These are phyloP conservation scores for Penicillium cataractarum DNA, from an alignment of 495 filamentous ascomycete genomes.

Conservation along the genomic window DNA sequence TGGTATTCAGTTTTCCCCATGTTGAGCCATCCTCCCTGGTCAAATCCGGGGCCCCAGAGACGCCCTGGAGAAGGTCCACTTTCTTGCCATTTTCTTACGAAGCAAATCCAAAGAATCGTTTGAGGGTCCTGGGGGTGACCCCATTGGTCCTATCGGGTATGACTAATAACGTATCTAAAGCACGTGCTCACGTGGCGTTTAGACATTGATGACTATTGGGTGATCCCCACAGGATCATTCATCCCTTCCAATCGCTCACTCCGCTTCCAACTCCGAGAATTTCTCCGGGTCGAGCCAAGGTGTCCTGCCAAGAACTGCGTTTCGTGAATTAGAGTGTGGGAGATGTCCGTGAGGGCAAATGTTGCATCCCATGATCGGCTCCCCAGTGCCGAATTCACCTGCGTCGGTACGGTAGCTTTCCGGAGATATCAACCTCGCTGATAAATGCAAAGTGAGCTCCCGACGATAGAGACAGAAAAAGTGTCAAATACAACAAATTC, in stretches of 20 bases:
- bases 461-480: not conserved
- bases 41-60: constrained; percentile 6
- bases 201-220: not conserved
- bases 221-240: not conserved
- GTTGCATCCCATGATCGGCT: not conserved
- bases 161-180: not conserved
- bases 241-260: not conserved
- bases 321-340: not conserved
- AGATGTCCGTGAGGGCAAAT: not conserved
- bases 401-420: not conserved
- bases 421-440: not conserved
- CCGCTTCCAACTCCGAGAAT: constrained; percentile 3
- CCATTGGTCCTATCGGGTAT: not conserved
- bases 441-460: not conserved
- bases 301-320: not conserved
- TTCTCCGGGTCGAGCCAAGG: not conserved
- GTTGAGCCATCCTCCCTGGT: not conserved
- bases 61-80: not conserved
- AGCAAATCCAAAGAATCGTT: not conserved
- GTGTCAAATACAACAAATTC: not conserved
- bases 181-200: not conserved
- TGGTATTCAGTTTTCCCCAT: not conserved
- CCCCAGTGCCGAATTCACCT: not conserved
- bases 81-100: not conserved
- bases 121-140: not conserved